These are phyloP conservation scores for Diaporthe velutina DNA, from an alignment of 2,329 filamentous ascomycete genomes.

Conservation along the genomic window DNA sequence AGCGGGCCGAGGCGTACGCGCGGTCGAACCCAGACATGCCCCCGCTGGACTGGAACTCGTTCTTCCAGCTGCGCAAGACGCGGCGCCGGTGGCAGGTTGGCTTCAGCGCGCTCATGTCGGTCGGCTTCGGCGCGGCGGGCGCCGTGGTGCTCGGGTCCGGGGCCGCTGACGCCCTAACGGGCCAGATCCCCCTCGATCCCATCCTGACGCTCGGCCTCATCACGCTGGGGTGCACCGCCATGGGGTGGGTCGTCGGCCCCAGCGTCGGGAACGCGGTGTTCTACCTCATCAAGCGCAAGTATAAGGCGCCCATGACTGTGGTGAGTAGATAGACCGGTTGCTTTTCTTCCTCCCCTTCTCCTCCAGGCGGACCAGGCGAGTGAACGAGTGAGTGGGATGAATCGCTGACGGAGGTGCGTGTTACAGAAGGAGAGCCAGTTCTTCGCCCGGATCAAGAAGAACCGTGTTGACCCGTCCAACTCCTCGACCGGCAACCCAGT, in stretches of 20 bases:
- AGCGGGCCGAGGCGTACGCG: slow-evolving; percentile 32
- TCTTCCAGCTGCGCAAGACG: slow-evolving; percentile 89
- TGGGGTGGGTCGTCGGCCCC: slow-evolving; percentile 89
- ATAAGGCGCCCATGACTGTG: slow-evolving; percentile 78
- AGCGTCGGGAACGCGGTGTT: slow-evolving; percentile 85
- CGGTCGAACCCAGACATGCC: slow-evolving; percentile 47
- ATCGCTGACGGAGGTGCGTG: slow-evolving; percentile 20
- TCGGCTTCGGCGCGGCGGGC: slow-evolving; percentile 72
- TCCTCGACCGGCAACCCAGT: slow-evolving; percentile 95
- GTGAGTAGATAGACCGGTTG: slow-evolving; percentile 59
- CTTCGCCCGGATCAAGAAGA: slow-evolving; percentile 90
- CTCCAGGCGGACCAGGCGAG: background rate
- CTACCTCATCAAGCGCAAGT: slow-evolving; percentile 78
- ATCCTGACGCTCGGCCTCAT: slow-evolving; percentile 87
- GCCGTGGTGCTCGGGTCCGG: slow-evolving; percentile 77
- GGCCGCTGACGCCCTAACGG: slow-evolving; percentile 78
- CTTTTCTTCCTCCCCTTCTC: too few relatives aligned
- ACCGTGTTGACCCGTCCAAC: slow-evolving; percentile 90
- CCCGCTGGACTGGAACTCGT: slow-evolving; percentile 87
- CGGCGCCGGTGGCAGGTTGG: slow-evolving; percentile 86
- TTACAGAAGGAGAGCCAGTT: slow-evolving; percentile 91
- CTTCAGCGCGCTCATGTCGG: slow-evolving; percentile 77
- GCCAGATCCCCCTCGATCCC: slow-evolving; percentile 86
- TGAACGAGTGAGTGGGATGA: background rate
- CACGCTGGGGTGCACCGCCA: slow-evolving; percentile 61